Base-by-base conservation (phyloP, 306 rosid genomes). In the Cercis canadensis region DNA sequence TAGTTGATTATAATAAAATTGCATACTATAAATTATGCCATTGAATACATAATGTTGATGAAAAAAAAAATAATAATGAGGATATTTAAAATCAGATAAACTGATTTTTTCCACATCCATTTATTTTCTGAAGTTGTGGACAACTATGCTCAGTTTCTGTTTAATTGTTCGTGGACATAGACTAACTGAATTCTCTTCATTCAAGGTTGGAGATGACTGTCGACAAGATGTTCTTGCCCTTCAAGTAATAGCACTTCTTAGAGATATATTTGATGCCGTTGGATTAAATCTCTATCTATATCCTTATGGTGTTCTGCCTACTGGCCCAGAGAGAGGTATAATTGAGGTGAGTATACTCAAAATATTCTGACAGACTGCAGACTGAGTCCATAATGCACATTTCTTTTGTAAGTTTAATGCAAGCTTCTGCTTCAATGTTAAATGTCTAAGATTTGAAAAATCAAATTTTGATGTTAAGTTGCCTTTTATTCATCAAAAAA, bases 171-270 rank as follows among this genome's bases (percentile, higher is more conserved):
- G 69, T 16, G 3, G 45, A 70, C 79, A 60, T 69, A 67, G 69
- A 59, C 76, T 85, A 54, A 83, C 67, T 21, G 13, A 54, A 65
- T 65, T 75, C 54, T 79, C 37, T 80, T 78, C 6, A 11, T 81
- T 80, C 24, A 65, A 90, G 99, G 97, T 90, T 70, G 99, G 99
- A 86, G 99, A 94, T 80, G 99, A 94, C 83, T 94, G 99, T 82
- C 88, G 99, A 69, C 99, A 94, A 85, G 99, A 94, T 79, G 96
- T 94, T 77, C 97, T 94, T 72, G 99, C 99, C 73, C 96, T 94
- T 82, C 99, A 94, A 91, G 97, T 94, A 71, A 94, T 94, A 78
- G 47, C 99, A 18, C 95, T 94, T 69, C 95, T 94, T 58, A 83
- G 99, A 81, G 99, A 91, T 86, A 83, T 91, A 82, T 94, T 90